phyloP scores from a whole-genome alignment of 768 basidiomycete genomes.

The Russula earlei region DNA sequence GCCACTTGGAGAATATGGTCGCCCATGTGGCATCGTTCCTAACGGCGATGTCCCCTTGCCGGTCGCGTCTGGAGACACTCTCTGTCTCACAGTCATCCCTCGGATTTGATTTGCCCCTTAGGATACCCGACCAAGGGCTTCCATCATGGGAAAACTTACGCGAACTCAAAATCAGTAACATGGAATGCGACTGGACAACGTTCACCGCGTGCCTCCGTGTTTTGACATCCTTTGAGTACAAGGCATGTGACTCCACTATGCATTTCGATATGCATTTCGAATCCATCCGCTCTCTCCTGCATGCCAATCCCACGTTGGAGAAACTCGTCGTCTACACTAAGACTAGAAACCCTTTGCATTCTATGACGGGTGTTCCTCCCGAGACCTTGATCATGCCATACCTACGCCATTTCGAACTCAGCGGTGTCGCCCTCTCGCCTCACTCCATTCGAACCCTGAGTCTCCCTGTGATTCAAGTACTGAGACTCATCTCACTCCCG shows the following conservation, averaged over 20 bases:
- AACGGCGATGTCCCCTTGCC: too few species aligned
- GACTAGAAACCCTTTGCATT: too few species aligned
- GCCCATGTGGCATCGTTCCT: neutral
- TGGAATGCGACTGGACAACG: neutral
- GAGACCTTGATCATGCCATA: slow-evolving; percentile 2
- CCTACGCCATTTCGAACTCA: slow-evolving; percentile 16
- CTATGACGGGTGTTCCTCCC: neutral
- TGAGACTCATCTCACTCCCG: neutral
- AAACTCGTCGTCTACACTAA: slow-evolving; percentile 11
- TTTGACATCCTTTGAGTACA: slow-evolving; percentile 18
- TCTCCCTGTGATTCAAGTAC: slow-evolving; percentile 13
- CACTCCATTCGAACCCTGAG: neutral
- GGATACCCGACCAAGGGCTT: neutral
- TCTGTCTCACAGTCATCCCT: neutral
- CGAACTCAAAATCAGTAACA: neutral
- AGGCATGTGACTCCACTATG: too few species aligned
- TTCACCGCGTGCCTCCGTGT: neutral
- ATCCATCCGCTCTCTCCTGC: slow-evolving; percentile 19
- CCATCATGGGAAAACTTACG: slow-evolving; percentile 3
- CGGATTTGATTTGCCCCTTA: neutral
- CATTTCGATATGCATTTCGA: slow-evolving; percentile 1
- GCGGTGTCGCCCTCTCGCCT: neutral
- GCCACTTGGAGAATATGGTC: neutral
- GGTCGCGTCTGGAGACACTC: slow-evolving; percentile 1
- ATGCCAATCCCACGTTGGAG: slow-evolving; percentile 20